These are phyloP conservation scores for Chaetothyriales sp. DNA, from an alignment of 2,329 filamentous ascomycete species.

Conservation along the genomic window DNA sequence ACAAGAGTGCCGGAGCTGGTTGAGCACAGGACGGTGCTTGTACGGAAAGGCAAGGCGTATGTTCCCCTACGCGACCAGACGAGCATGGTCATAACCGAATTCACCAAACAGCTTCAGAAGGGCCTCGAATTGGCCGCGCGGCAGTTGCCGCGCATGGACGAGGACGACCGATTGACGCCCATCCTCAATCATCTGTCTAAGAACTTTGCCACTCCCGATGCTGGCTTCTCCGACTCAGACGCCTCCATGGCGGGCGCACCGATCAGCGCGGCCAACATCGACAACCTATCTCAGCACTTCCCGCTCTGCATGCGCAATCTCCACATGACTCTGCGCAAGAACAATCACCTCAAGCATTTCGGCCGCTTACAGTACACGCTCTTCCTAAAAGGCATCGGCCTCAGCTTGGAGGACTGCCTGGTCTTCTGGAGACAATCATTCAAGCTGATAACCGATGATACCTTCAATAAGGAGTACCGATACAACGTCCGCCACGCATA, in stretches of 20 bases:
- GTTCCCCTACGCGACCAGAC: conserved; percentile 77
- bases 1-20: conserved; percentile 81
- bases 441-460: conserved; percentile 76
- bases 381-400: conserved; percentile 89
- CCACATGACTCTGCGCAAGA: conserved; percentile 71
- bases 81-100: conserved; percentile 81
- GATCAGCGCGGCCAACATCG: conserved; percentile 66
- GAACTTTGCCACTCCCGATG: conserved; percentile 86
- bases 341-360: conserved; percentile 83
- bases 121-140: conserved; percentile 84
- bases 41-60: conserved; percentile 74
- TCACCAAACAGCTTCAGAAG: conserved; percentile 62
- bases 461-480: conserved; percentile 92
- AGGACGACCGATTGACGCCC: conserved; percentile 77
- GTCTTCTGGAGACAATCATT: conserved; percentile 84
- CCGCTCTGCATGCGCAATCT: conserved; percentile 90
- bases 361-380: conserved; percentile 88
- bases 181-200: conserved; percentile 76
- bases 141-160: conserved; percentile 79
- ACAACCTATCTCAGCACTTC: conserved; percentile 67
- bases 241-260: conserved; percentile 54
- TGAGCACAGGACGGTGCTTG: conserved; percentile 60
- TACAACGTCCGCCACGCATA: conserved; percentile 96
- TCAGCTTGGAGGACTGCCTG: conserved; percentile 82
- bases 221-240: conserved; percentile 57